Evolutionary conservation across 2,329 filamentous ascomycete genomes (phyloP).

Genomic region (Ramularia collo-cygni): DNA sequence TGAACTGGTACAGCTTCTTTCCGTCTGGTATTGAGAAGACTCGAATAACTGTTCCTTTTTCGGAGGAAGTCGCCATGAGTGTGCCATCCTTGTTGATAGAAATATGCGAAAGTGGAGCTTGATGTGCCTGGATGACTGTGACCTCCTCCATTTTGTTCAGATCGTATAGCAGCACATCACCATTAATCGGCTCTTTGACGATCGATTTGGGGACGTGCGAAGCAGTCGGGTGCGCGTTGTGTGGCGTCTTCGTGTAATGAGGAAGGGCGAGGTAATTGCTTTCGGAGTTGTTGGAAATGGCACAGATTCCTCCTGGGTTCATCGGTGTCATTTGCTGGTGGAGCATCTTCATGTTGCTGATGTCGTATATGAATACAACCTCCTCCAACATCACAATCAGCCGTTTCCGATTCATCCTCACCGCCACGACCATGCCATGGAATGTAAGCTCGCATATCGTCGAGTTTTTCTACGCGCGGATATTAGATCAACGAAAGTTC

Average conservation of each 20-base stretch:
- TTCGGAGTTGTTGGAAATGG: conserved; percentile 87
- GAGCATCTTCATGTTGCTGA: conserved; percentile 94
- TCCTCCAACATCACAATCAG: conserved; percentile 91
- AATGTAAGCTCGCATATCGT: conserved; percentile 99
- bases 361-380: conserved; percentile 97
- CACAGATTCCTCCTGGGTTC: conserved; percentile 80
- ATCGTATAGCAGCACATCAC: conserved; percentile 90
- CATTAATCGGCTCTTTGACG: conserved; percentile 64
- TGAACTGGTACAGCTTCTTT: conserved; percentile 92
- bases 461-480: conserved; percentile 52
- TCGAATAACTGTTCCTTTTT: conserved; percentile 94
- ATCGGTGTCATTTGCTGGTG: conserved; percentile 91
- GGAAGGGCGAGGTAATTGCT: conserved; percentile 95
- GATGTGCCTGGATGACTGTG: conserved; percentile 92
- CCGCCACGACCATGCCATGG: conserved; percentile 88
- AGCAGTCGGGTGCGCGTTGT: conserved; percentile 45
- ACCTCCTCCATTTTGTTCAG: conserved; percentile 82
- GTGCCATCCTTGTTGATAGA: conserved; percentile 90
- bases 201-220: conserved; percentile 78
- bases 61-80: conserved; percentile 84
- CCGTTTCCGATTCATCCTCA: conserved; percentile 88
- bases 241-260: conserved; percentile 57
- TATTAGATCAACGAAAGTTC: conserved; percentile 15
- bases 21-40: conserved; percentile 89
- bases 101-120: conserved; percentile 82